A percentile compares a stretch with the other conserved stretches of the same genome.
phyloP scores from a whole-genome alignment of 2,329 filamentous ascomycete species.

The Stenocarpella maydis region DNA sequence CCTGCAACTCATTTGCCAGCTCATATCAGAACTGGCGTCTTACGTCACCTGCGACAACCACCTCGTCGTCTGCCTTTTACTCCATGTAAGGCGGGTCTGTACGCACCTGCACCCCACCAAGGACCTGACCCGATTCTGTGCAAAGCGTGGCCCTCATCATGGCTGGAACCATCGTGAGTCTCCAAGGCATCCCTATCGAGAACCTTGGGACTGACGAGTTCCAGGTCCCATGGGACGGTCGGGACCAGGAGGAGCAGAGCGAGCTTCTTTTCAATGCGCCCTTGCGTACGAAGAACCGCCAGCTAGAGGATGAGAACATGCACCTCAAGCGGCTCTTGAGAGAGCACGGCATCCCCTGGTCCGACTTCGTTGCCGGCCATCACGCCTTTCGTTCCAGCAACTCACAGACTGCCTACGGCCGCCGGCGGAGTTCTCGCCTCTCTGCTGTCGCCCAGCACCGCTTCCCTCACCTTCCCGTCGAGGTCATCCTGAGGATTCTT shows the following conservation, averaged over 20 bases:
- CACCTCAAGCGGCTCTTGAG: constrained; percentile 60
- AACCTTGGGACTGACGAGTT: constrained; percentile 36
- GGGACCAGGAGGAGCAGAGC: constrained; percentile 61
- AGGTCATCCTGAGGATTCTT: constrained; percentile 61
- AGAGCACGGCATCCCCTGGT: constrained; percentile 62
- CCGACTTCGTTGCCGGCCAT: constrained; percentile 45
- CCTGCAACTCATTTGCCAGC: background rate
- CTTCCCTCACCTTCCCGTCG: constrained; percentile 58
- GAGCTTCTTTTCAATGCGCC: constrained; percentile 57
- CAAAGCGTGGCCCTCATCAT: background rate
- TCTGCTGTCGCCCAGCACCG: constrained; percentile 38
- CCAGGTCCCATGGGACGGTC: constrained; percentile 56
- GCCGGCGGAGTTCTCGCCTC: constrained; percentile 42
- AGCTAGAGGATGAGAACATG: constrained; percentile 58
- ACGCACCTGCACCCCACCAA: background rate
- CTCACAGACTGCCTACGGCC: constrained; percentile 38
- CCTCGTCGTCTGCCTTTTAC: background rate
- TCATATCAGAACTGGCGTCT: constrained; percentile 10
- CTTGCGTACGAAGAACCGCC: constrained; percentile 55
- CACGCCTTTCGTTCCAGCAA: constrained; percentile 46
- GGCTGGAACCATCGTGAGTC: constrained; percentile 26
- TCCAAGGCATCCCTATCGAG: constrained; percentile 37
- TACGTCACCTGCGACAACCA: constrained; percentile 19
- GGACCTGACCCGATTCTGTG: background rate
- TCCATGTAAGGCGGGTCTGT: background rate